Percentiles rank a stretch among this genome's conserved stretches.
Evolutionary conservation across 2,329 filamentous ascomycete genomes (phyloP).

Genomic region (Cladophialophora exuberans): DNA sequence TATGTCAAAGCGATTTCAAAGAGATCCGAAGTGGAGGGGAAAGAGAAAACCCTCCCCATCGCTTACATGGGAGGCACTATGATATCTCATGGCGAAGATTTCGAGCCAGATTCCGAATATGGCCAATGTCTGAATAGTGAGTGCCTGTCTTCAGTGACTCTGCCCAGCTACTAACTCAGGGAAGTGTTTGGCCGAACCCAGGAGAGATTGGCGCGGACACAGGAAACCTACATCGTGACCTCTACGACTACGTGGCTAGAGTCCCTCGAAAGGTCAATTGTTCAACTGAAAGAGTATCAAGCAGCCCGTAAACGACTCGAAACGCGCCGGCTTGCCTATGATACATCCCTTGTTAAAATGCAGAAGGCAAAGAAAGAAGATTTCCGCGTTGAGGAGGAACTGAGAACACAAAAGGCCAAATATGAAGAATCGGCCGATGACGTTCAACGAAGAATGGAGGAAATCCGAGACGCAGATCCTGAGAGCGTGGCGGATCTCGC

Average conservation of each 20-base stretch:
- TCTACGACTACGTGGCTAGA: conserved; percentile 86
- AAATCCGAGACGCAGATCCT: conserved; percentile 88
- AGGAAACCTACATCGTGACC: conserved; percentile 78
- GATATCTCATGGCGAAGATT: conserved; percentile 88
- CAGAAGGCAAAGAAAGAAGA: conserved; percentile 93
- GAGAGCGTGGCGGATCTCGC: conserved; percentile 81
- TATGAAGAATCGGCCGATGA: conserved; percentile 96
- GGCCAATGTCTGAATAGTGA: conserved; percentile 79
- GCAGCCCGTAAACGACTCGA: conserved; percentile 92
- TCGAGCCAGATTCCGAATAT: conserved; percentile 87
- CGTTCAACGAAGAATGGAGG: conserved; percentile 88
- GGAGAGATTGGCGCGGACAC: conserved; percentile 81
- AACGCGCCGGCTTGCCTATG: conserved; percentile 83
- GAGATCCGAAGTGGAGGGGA: conserved; percentile 82
- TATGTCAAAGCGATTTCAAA: conserved; percentile 90
- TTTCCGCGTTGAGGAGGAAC: conserved; percentile 88
- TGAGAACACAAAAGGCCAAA: conserved; percentile 87
- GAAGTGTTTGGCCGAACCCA: conserved; percentile 79
- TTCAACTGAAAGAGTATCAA: conserved; percentile 98
- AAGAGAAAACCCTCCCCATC: conserved; percentile 81
- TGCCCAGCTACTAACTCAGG: conserved; percentile 11
- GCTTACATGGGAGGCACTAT: conserved; percentile 82
- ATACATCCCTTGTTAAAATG: conserved; percentile 86
- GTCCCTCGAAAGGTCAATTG: conserved; percentile 82
- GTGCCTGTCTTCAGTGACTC: conserved; percentile 32